Base-by-base conservation (phyloP, 2,329 filamentous ascomycete genomes). In the Tolypocladium pustulatum region DNA sequence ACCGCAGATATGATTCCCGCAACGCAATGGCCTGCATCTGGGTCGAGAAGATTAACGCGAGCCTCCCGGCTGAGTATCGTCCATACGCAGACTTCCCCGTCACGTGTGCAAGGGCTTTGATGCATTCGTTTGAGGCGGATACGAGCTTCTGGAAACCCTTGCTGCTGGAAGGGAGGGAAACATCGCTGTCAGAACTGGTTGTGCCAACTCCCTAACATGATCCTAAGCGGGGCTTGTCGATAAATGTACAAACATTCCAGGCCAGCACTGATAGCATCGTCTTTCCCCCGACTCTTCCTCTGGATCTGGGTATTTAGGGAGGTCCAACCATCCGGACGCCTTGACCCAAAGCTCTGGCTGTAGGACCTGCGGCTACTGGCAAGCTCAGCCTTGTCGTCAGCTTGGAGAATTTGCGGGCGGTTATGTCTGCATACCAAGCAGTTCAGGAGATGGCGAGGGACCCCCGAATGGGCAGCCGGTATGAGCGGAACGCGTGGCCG, bases 381-480 rank as follows among this genome's bases (percentile, higher is more conserved):
- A 54, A 66, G 30, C 20, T 62, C 63, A 49, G 65, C 60, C 8
- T 36, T 49, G 0, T 64, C 60, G 12, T 55, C 61, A 2, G 56
- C 37, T 0, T 46, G 41, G 20, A 3, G 3, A 9, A 34, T 57
- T 64, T 64, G 9, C 20, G 53, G 7, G 49, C 38, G 2, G 40
- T 2, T 15, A 27, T 36, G 10, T 63, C 27, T 2, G 3, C 69
- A 67, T 5, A 80, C 65, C 59, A 72, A 76, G 13, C 66, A 69
- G n/a, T n/a, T n/a, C n/a, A n/a, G n/a, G n/a, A n/a, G n/a, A n/a
- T n/a, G n/a, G n/a, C n/a, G n/a, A n/a, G n/a, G n/a, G n/a, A n/a
- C n/a, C n/a, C n/a, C n/a, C n/a, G n/a, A n/a, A n/a, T 78, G 58
- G 82, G 78, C 34, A 77, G 75, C 76, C 80, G 81, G 61, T 82